Percentiles rank a stretch among this genome's conserved stretches.
These are phyloP conservation scores for Russula ochroleuca DNA, from an alignment of 768 basidiomycete genomes.

Conservation along the genomic window DNA sequence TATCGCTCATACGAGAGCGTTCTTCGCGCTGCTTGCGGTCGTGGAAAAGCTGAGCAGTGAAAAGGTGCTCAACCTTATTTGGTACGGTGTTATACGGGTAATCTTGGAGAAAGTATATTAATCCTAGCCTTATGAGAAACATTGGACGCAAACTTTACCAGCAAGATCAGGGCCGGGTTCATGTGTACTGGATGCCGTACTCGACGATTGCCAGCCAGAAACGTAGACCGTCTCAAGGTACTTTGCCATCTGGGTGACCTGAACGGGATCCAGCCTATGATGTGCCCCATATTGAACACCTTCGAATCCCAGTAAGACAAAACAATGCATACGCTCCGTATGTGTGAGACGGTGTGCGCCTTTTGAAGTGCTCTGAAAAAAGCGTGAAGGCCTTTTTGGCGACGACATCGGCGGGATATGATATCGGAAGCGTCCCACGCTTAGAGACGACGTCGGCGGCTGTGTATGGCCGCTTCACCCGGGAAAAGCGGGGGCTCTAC, in stretches of 20 bases:
- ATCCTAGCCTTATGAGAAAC: not conserved
- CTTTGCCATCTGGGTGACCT: conserved; percentile 98
- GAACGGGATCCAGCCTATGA: conserved; percentile 91
- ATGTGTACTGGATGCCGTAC: conserved; percentile 88
- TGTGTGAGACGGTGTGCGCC: conserved; percentile 84
- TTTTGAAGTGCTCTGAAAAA: conserved; percentile 71
- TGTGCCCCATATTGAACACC: not conserved
- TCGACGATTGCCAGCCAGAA: conserved; percentile 93
- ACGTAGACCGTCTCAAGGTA: conserved; percentile 99
- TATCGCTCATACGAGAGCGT: conserved; percentile 64
- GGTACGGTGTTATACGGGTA: conserved; percentile 99
- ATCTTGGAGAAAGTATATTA: conserved; percentile 48
- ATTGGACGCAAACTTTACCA: conserved; percentile 46
- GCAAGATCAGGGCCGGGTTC: conserved; percentile 99
- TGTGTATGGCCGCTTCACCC: conserved; percentile 87
- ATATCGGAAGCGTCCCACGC: conserved; percentile 79
- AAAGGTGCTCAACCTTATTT: conserved; percentile 97
- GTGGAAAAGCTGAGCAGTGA: conserved; percentile 98
- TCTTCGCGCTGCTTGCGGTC: conserved; percentile 93
- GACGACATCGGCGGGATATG: conserved; percentile 79
- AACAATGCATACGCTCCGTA: conserved; percentile 86
- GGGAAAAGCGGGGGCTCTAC: conserved; percentile 84
- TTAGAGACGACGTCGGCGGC: conserved; percentile 92
- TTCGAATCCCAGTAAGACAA: not conserved
- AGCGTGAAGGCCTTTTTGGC: conserved; percentile 83